phyloP scores from a whole-genome alignment of 2,329 filamentous ascomycete genomes.

The Chaetothyriales sp. region DNA sequence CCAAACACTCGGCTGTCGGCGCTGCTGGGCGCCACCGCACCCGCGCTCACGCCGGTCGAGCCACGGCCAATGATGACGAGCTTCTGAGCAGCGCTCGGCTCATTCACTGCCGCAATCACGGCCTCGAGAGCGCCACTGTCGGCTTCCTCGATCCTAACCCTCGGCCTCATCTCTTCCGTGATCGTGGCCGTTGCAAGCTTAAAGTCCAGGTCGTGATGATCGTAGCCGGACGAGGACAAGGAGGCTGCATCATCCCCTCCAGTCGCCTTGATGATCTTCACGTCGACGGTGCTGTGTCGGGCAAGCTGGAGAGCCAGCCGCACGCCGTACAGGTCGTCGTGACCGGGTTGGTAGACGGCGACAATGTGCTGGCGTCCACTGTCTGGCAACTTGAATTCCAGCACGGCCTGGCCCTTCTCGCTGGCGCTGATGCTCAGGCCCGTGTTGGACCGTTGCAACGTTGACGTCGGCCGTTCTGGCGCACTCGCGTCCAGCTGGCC shows the following conservation, averaged over 20 bases:
- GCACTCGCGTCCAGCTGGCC: slow-evolving; percentile 5
- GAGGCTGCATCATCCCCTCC: background rate
- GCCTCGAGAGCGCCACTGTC: slow-evolving; percentile 19
- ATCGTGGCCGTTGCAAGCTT: slow-evolving; percentile 4
- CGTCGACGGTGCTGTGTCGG: slow-evolving; percentile 54
- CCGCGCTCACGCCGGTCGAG: background rate
- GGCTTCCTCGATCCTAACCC: slow-evolving; percentile 8
- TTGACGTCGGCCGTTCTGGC: slow-evolving; percentile 22
- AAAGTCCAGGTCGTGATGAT: slow-evolving; percentile 6
- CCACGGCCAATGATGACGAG: slow-evolving; percentile 7
- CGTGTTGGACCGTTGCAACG: slow-evolving; percentile 39
- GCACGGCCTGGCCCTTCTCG: slow-evolving; percentile 6
- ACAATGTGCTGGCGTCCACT: slow-evolving; percentile 56
- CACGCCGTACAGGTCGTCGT: slow-evolving; percentile 68
- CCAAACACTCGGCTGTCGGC: slow-evolving; percentile 22
- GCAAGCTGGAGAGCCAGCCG: slow-evolving; percentile 72
- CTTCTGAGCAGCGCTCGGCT: slow-evolving; percentile 8
- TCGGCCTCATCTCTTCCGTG: background rate
- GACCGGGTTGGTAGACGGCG: slow-evolving; percentile 71
- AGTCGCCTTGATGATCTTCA: slow-evolving; percentile 9
- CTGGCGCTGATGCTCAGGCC: slow-evolving; percentile 41
- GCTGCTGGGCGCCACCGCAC: background rate
- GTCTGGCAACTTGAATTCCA: slow-evolving; percentile 12
- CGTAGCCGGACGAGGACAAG: background rate
- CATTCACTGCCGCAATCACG: slow-evolving; percentile 23